Percentiles rank a stretch among this genome's conserved stretches.
These are phyloP conservation scores for Floccularia luteovirens DNA, from an alignment of 768 basidiomycete species.

Conservation along the genomic window DNA sequence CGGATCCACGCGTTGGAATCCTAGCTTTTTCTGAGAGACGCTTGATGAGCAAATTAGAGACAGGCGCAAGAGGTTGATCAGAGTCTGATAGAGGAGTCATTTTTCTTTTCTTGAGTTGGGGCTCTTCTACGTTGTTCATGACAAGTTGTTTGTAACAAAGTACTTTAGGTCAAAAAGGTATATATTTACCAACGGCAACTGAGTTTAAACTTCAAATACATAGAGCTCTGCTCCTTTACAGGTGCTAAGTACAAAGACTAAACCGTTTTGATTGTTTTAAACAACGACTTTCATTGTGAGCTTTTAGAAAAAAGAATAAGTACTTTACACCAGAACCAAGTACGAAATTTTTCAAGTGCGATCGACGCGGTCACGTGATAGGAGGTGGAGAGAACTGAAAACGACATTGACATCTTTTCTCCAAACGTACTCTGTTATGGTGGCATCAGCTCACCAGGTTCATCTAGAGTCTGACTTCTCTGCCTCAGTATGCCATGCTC, in stretches of 20 bases:
- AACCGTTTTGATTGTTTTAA: background rate
- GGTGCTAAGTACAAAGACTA: background rate
- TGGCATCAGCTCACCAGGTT: background rate
- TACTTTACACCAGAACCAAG: too few species aligned
- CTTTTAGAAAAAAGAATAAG: too few species aligned
- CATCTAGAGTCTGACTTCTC: background rate
- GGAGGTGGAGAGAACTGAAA: too few species aligned
- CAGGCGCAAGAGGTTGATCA: constrained; percentile 26
- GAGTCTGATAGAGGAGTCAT: constrained; percentile 32
- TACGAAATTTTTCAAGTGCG: too few species aligned
- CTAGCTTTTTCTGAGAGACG: constrained; percentile 75
- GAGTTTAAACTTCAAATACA: constrained; percentile 21
- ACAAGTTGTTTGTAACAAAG: too few species aligned
- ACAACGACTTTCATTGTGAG: background rate
- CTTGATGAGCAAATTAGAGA: constrained; percentile 69
- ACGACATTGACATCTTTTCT: too few species aligned
- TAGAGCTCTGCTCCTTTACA: constrained; percentile 22
- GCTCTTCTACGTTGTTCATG: constrained; percentile 16
- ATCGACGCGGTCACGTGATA: constrained; percentile 12
- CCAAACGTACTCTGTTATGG: too few species aligned
- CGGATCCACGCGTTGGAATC: constrained; percentile 81
- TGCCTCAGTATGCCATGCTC: constrained; percentile 1
- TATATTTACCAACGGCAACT: too few species aligned
- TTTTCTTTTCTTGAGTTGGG: constrained; percentile 52
- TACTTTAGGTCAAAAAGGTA: too few species aligned